phyloP scores from a whole-genome alignment of 306 rosid genomes.

The Prunus dulcis region DNA sequence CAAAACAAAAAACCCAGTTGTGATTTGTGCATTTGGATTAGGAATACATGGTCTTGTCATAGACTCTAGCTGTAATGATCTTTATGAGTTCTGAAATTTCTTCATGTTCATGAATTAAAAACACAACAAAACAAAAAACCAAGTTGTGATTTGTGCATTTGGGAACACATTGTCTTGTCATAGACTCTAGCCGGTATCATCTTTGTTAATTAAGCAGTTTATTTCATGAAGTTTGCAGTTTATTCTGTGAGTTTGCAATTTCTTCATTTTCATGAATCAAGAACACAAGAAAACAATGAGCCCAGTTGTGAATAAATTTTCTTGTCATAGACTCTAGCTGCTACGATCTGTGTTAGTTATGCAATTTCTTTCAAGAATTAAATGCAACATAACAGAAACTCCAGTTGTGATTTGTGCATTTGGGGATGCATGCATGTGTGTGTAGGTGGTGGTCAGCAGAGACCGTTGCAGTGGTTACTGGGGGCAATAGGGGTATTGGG shows the following conservation, averaged over 20 bases:
- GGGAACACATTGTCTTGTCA: not conserved
- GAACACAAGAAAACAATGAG: not conserved
- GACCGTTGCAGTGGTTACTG: constrained; percentile 80
- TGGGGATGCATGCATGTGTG: not conserved
- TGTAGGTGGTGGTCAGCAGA: constrained; percentile 94
- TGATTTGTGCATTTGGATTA: not conserved
- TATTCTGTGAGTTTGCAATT: not conserved
- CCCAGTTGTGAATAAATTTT: not conserved
- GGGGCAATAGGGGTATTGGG: constrained; percentile 93
- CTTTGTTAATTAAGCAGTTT: not conserved
- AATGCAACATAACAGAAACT: not conserved
- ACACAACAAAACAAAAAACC: not conserved
- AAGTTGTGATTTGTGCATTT: not conserved
- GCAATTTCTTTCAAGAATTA: not conserved
- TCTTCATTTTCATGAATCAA: not conserved
- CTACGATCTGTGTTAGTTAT: not conserved
- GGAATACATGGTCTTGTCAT: not conserved
- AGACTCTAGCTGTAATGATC: not conserved
- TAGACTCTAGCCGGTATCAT: not conserved
- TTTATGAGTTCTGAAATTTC: not conserved
- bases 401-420: not conserved
- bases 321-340: not conserved
- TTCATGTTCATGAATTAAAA: not conserved
- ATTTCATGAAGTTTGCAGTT: not conserved
- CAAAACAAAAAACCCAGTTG: not conserved